A percentile compares a stretch with the other conserved stretches of the same genome.
These are phyloP conservation scores for Baorangia bicolor DNA, from an alignment of 768 basidiomycete species.

Conservation along the genomic window DNA sequence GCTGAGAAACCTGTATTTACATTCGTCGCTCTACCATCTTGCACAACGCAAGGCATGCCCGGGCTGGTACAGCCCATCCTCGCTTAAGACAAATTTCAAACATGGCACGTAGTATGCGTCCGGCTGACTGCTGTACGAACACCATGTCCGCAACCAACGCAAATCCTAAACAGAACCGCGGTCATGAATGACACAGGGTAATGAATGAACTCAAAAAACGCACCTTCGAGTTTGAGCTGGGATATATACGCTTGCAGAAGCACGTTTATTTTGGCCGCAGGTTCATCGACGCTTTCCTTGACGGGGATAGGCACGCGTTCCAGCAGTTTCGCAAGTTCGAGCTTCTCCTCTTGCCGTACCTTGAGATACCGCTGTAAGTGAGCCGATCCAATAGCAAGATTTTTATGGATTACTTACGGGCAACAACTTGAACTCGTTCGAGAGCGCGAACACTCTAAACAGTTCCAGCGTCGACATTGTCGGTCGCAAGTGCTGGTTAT, in stretches of 20 bases:
- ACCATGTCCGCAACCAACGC: conserved; percentile 91
- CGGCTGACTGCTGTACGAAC: conserved; percentile 96
- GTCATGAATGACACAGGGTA: not conserved
- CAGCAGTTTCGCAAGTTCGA: conserved; percentile 84
- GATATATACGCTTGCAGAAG: conserved; percentile 94
- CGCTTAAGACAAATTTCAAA: conserved; percentile 98
- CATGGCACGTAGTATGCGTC: conserved; percentile 93
- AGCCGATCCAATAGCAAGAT: not conserved
- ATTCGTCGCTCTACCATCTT: conserved; percentile 93
- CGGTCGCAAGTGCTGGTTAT: conserved; percentile 89
- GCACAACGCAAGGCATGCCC: conserved; percentile 88
- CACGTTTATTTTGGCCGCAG: conserved; percentile 96
- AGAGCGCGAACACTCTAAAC: conserved; percentile 93
- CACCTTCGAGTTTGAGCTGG: conserved; percentile 86
- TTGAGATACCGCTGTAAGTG: conserved; percentile 14
- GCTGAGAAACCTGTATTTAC: conserved; percentile 39
- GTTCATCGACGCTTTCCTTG: conserved; percentile 95
- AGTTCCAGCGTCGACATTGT: conserved; percentile 88
- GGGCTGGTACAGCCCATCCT: conserved; percentile 95
- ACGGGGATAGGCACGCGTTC: conserved; percentile 97
- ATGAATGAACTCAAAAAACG: not conserved
- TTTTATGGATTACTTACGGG: conserved; percentile 47
- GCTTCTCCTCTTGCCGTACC: conserved; percentile 81
- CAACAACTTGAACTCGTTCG: conserved; percentile 92
- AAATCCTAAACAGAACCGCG: conserved; percentile 48